Evolutionary conservation across 768 basidiomycete genomes (phyloP).

Genomic region (Wakefieldia striispora): DNA sequence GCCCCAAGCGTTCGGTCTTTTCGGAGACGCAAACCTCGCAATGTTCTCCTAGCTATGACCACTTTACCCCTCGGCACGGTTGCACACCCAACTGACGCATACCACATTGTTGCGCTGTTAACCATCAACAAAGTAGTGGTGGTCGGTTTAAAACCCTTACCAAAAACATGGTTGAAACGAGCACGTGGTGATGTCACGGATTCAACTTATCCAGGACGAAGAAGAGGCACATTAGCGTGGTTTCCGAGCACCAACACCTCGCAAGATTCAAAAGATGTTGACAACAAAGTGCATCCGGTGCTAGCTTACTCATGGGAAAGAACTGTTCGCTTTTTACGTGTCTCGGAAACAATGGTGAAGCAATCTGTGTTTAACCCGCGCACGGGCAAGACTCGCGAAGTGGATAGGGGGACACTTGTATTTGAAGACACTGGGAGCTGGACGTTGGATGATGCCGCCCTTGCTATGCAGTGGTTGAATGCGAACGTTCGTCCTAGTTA

Average conservation of each 20-base stretch:
- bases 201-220: conserved; percentile 41
- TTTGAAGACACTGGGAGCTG: conserved; percentile 62
- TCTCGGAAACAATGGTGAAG: conserved; percentile 57
- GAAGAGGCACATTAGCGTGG: conserved; percentile 76
- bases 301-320: conserved; percentile 87
- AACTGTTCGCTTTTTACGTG: conserved; percentile 58
- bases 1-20: conserved; percentile 27
- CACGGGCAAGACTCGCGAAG: conserved; percentile 55
- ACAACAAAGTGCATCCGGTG: conserved; percentile 48
- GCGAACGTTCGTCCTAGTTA: conserved; percentile 63
- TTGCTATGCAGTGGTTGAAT: conserved; percentile 87
- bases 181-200: conserved; percentile 52
- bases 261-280: conserved; percentile 22
- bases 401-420: conserved; percentile 63
- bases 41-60: conserved; percentile 73
- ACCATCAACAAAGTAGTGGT: conserved; percentile 91
- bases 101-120: conserved; percentile 79
- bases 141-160: conserved; percentile 87
- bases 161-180: conserved; percentile 88
- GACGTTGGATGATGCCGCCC: conserved; percentile 58
- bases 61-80: conserved; percentile 79
- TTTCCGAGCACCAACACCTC: conserved; percentile 57
- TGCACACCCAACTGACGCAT: conserved; percentile 72
- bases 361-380: conserved; percentile 51
- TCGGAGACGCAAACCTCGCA: conserved; percentile 50